Percentiles rank a stretch among this genome's conserved stretches.
Evolutionary conservation across 768 basidiomycete genomes (phyloP).

Genomic region (Boletus rufocinnamomeus): DNA sequence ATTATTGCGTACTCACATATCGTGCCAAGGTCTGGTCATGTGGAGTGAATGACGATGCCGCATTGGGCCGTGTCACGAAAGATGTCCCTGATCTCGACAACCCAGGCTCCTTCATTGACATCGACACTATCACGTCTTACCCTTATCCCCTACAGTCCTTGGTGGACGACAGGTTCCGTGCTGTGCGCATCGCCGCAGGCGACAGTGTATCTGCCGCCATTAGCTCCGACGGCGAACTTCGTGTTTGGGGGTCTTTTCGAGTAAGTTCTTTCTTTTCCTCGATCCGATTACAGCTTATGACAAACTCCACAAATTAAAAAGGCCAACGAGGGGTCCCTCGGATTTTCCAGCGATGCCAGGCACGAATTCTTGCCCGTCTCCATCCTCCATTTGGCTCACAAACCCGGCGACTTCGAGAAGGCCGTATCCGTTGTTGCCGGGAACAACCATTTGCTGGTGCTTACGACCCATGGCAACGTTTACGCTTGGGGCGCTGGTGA

Average conservation of each 20-base stretch:
- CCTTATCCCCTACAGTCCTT: slow-evolving; percentile 71
- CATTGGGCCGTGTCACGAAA: slow-evolving; percentile 77
- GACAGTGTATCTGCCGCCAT: slow-evolving; percentile 89
- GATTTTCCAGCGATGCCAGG: slow-evolving; percentile 68
- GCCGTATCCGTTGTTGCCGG: slow-evolving; percentile 79
- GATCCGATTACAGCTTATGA: slow-evolving; percentile 2
- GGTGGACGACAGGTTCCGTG: slow-evolving; percentile 78
- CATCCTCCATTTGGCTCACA: slow-evolving; percentile 57
- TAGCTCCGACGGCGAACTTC: slow-evolving; percentile 73
- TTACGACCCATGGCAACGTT: slow-evolving; percentile 86
- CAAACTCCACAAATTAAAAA: slow-evolving; percentile 30
- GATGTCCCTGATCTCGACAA: slow-evolving; percentile 60
- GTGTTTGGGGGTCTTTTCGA: slow-evolving; percentile 89
- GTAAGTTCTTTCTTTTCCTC: slow-evolving; percentile 46
- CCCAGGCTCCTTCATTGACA: slow-evolving; percentile 56
- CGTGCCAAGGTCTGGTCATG: slow-evolving; percentile 75
- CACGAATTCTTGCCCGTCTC: slow-evolving; percentile 69
- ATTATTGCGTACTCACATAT: slow-evolving; percentile 4
- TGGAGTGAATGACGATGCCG: slow-evolving; percentile 87
- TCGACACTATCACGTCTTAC: slow-evolving; percentile 50
- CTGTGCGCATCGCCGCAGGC: slow-evolving; percentile 79
- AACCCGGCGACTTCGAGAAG: slow-evolving; percentile 66
- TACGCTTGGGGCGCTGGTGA: slow-evolving; percentile 92
- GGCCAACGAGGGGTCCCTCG: slow-evolving; percentile 82
- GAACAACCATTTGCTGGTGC: slow-evolving; percentile 84